Percentiles rank a stretch among this genome's conserved stretches.
These are phyloP conservation scores for Saksenaea vasiformis DNA, from an alignment of 371 early-diverging fungal genomes.

Conservation along the genomic window DNA sequence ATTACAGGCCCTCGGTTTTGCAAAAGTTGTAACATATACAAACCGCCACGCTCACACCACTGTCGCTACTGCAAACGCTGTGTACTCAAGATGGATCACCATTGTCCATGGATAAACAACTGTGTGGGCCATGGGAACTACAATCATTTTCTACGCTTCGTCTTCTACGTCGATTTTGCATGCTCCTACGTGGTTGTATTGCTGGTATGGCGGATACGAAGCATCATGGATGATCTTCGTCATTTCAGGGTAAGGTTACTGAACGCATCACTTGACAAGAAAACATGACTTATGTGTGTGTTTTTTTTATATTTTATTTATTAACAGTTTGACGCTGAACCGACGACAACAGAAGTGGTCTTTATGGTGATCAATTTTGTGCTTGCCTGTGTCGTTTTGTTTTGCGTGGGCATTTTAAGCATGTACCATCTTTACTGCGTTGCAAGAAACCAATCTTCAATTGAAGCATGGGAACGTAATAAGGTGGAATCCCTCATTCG, in stretches of 20 bases:
- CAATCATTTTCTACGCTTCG: constrained; percentile 87
- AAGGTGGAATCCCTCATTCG: constrained; percentile 77
- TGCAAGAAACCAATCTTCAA: constrained; percentile 87
- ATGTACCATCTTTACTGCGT: constrained; percentile 85
- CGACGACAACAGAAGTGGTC: constrained; percentile 58
- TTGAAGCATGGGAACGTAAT: constrained; percentile 85
- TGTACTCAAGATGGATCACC: constrained; percentile 92
- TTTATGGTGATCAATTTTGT: constrained; percentile 77
- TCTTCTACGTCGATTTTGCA: constrained; percentile 69
- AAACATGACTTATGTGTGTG: too few species aligned
- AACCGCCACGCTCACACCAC: constrained; percentile 85
- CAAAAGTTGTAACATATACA: constrained; percentile 68
- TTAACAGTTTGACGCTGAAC: constrained; percentile 51
- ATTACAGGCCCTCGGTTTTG: constrained; percentile 69
- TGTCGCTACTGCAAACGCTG: constrained; percentile 81
- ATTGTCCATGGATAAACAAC: constrained; percentile 98
- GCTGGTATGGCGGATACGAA: constrained; percentile 34
- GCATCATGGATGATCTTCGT: constrained; percentile 33
- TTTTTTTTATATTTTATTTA: too few species aligned
- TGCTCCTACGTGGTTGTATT: constrained; percentile 42
- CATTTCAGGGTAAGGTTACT: constrained; percentile 23
- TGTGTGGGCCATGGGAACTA: constrained; percentile 93
- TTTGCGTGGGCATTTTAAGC: constrained; percentile 81
- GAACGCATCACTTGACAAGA: too few species aligned
- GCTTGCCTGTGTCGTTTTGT: constrained; percentile 67